These are phyloP conservation scores for Tagetes patula DNA, from an alignment of 129 eudicot genomes.

Conservation along the genomic window DNA sequence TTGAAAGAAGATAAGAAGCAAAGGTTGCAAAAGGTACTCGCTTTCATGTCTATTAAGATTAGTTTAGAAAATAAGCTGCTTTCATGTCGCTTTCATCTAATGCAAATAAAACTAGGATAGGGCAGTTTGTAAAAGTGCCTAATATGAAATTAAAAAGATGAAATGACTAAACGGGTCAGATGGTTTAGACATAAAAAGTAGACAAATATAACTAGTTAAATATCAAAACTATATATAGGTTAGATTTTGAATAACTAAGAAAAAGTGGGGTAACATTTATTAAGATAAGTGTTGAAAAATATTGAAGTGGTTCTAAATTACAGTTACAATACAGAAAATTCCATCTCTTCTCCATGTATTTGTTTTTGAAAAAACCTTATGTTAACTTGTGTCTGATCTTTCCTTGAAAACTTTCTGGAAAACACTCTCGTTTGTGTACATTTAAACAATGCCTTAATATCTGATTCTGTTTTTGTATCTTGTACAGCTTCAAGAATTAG, in stretches of 20 bases:
- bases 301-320: not conserved
- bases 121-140: not conserved
- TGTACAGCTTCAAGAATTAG: conserved; percentile 66
- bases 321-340: not conserved
- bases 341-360: not conserved
- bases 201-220: not conserved
- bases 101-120: not conserved
- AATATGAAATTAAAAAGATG: not conserved
- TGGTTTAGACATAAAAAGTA: not conserved
- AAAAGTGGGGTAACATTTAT: not conserved
- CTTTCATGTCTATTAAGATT: not conserved
- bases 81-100: not conserved
- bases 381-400: not conserved
- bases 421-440: not conserved
- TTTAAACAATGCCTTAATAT: not conserved
- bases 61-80: not conserved
- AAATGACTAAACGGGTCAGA: not conserved
- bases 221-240: not conserved
- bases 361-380: not conserved
- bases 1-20: conserved; percentile 69
- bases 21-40: conserved; percentile 55
- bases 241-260: not conserved
- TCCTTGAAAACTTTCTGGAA: not conserved
- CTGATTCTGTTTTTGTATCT: not conserved
- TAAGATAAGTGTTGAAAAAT: not conserved